Conservation (phyloP, 1,139 yeast genomes). For the Magnusiomyces suaveolens region DNA sequence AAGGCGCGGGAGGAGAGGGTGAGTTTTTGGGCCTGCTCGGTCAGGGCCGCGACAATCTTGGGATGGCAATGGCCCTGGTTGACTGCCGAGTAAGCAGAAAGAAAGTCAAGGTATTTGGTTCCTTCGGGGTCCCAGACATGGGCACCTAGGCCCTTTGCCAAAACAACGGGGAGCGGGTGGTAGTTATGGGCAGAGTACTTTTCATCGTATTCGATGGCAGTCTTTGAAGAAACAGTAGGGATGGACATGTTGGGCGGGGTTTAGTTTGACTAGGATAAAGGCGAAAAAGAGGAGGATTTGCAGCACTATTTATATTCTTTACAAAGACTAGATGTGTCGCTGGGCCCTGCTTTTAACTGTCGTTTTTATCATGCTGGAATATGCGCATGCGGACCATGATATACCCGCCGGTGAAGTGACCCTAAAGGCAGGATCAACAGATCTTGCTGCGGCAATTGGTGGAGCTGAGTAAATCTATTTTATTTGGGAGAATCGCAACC, state of each 20-base stretch:
- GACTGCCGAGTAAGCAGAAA: conserved; percentile 92
- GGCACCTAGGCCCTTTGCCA: conserved; percentile 78
- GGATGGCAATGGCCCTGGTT: conserved; percentile 99
- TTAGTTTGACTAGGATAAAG: neutral
- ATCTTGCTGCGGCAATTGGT: neutral
- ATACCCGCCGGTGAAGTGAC: neutral
- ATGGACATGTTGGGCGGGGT: conserved; percentile 4
- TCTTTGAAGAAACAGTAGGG: conserved; percentile 44
- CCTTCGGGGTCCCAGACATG: conserved; percentile 99
- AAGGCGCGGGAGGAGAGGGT: conserved; percentile 90
- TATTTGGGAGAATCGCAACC: neutral
- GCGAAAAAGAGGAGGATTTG: neutral
- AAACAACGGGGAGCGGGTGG: conserved; percentile 93
- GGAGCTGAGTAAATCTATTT: neutral
- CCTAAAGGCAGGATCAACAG: neutral
- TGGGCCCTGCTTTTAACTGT: neutral
- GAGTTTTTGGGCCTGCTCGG: conserved; percentile 76
- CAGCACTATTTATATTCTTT: neutral
- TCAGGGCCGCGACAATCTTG: conserved; percentile 71
- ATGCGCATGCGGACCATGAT: conserved; percentile 17
- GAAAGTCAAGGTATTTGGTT: conserved; percentile 52
- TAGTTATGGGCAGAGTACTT: conserved; percentile 92
- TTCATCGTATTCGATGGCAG: conserved; percentile 61
- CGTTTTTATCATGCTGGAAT: neutral
- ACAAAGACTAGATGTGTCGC: neutral